These are phyloP conservation scores for Bullera alba DNA, from an alignment of 768 basidiomycete species.

Conservation along the genomic window DNA sequence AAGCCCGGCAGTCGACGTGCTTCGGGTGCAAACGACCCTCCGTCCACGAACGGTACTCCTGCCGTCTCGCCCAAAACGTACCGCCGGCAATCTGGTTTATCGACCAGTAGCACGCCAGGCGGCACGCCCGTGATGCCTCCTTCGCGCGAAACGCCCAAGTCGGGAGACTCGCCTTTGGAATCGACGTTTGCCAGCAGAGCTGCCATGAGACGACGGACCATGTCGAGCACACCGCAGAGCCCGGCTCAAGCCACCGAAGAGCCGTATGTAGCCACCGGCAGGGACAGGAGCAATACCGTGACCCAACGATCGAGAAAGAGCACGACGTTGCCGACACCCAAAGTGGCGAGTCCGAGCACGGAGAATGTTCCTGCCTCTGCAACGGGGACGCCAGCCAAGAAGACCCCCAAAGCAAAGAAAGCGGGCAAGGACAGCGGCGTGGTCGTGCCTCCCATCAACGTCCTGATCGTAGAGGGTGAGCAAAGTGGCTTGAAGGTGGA, in stretches of 20 bases:
- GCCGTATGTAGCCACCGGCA: too few relatives aligned
- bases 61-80: constrained; percentile 1
- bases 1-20: constrained; percentile 7
- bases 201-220: too few relatives aligned
- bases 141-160: too few relatives aligned
- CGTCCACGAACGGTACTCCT: neutral
- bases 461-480: constrained; percentile 94
- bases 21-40: constrained; percentile 1
- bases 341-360: neutral
- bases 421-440: constrained; percentile 54
- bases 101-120: neutral
- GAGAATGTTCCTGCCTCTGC: constrained; percentile 4
- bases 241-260: too few relatives aligned
- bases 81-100: constrained; percentile 1
- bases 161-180: too few relatives aligned
- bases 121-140: too few relatives aligned
- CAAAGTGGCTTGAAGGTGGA: constrained; percentile 11
- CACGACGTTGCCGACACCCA: too few relatives aligned
- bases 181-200: too few relatives aligned
- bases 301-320: too few relatives aligned
- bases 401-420: constrained; percentile 42
- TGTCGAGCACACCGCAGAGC: too few relatives aligned
- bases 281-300: too few relatives aligned
- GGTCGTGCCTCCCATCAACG: constrained; percentile 92
- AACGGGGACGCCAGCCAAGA: neutral